Evolutionary conservation across 805 yeast genomes (phyloP), one percentile per base, ranked within the genome.

Genomic region (Saitoella complicata): DNA sequence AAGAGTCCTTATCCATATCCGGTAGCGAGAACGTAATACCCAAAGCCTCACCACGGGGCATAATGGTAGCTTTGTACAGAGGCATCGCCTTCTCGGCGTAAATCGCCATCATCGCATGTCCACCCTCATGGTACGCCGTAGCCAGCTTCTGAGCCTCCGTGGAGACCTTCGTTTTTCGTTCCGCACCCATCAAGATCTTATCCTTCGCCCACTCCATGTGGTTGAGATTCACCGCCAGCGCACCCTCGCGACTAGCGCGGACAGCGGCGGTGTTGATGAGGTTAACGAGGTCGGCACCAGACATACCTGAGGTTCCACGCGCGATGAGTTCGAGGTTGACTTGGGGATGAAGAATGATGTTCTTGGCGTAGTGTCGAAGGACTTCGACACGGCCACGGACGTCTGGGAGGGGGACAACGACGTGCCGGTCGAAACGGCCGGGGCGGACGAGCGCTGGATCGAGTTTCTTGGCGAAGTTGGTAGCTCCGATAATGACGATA

Each of bases 161-260:
- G 68, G 91, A 74, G 37, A 91, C 96, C 97, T 88, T 88, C 30
- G 95, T 83, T 65, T 83, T 84, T 62, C 94, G 81, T 55, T 94
- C 99, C 35, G 97, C 97, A 44, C 99, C 99, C 82, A 91, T 78
- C 58, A 93, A 68, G 46, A 93, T 91, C 66, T 91, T 91, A 64
- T 91, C 99, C 63, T 91, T 91, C 38, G 99, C 98, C 98, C 98
- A 91, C 63, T 91, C 99, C 50, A 91, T 77, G 63, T 91, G 97
- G 40, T 63, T 60, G 94, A 85, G 82, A 57, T 79, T 84, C 31
- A 91, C 98, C 29, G 87, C 72, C 35, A 85, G 73, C 1, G 97
- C 97, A 52, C 83, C 80, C 56, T 80, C 75, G 58, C 86, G 95
- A 31, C 96, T 85, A 0, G 98, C 99, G 59, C 81, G 80, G 40